Percentiles rank a stretch among this genome's conserved stretches.
These are phyloP conservation scores for Aegilops speltoides DNA, from an alignment of 176 grass and related monocot genomes.

Conservation along the genomic window DNA sequence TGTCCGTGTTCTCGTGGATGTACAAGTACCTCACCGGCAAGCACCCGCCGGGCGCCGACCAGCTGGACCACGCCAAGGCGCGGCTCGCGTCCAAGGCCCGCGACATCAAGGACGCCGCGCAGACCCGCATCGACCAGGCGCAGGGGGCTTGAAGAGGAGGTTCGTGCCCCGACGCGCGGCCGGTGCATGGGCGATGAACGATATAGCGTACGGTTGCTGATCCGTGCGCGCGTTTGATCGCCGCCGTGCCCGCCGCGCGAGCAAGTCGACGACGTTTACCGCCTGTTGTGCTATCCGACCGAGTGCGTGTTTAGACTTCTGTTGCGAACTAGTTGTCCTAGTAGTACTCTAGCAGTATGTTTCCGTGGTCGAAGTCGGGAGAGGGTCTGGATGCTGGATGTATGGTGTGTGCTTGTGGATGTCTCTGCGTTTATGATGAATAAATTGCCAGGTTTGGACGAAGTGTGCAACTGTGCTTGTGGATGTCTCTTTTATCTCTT, in stretches of 20 bases:
- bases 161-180: neutral
- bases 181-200: neutral
- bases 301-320: slow-evolving; percentile 2
- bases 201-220: neutral
- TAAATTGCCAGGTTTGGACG: neutral
- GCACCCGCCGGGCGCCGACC: slow-evolving; percentile 81
- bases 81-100: slow-evolving; percentile 76
- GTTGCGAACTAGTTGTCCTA: neutral
- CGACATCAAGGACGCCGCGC: slow-evolving; percentile 76
- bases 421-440: neutral
- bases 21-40: slow-evolving; percentile 93
- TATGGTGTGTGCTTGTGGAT: slow-evolving; percentile 16
- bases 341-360: neutral
- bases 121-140: slow-evolving; percentile 64
- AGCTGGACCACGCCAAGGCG: slow-evolving; percentile 77
- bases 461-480: neutral
- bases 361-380: neutral
- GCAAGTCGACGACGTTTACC: neutral
- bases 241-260: neutral
- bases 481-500: too few relatives aligned
- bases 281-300: neutral
- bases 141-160: slow-evolving; percentile 30
- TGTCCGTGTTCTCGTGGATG: slow-evolving; percentile 96
- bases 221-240: neutral
- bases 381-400: slow-evolving; percentile 22